Conservation (phyloP, 441 rosid species). For the Dalechampia spathulata region DNA sequence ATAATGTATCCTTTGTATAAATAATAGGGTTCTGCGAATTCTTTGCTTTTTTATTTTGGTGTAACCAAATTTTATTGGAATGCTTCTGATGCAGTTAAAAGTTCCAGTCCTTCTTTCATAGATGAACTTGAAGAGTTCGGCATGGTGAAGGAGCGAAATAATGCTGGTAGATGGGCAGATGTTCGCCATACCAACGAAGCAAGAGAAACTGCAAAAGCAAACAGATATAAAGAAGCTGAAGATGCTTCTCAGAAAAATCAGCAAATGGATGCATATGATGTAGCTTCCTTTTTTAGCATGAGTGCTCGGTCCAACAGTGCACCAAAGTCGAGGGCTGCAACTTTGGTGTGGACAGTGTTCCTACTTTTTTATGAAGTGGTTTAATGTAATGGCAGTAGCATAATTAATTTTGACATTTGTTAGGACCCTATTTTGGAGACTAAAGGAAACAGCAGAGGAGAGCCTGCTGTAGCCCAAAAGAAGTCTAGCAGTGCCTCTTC, state of each 20-base stretch:
- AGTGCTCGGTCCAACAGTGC: slow-evolving; percentile 63
- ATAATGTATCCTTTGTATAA: slow-evolving; percentile 17
- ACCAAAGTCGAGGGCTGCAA: slow-evolving; percentile 51
- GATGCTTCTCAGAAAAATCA: slow-evolving; percentile 30
- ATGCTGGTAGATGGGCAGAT: slow-evolving; percentile 22
- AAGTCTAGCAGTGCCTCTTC: slow-evolving; percentile 36
- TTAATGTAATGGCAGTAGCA: not conserved
- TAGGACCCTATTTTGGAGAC: slow-evolving; percentile 38
- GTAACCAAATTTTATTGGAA: slow-evolving; percentile 10
- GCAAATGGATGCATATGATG: slow-evolving; percentile 42
- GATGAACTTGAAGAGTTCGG: slow-evolving; percentile 81
- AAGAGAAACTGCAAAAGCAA: slow-evolving; percentile 21
- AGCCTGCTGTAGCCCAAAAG: slow-evolving; percentile 27
- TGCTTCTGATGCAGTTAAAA: slow-evolving; percentile 39
- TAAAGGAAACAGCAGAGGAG: slow-evolving; percentile 26
- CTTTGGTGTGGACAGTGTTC: slow-evolving; percentile 35
- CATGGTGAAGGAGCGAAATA: slow-evolving; percentile 39
- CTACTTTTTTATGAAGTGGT: slow-evolving; percentile 4
- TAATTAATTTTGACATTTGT: slow-evolving; percentile 15
- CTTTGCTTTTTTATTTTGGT: slow-evolving; percentile 2
- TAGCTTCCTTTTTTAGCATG: slow-evolving; percentile 49
- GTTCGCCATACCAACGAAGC: slow-evolving; percentile 23
- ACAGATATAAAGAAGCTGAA: slow-evolving; percentile 52
- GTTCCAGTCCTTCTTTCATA: slow-evolving; percentile 39
- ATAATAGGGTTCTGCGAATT: slow-evolving; percentile 1